These are phyloP conservation scores for Calonectria montana DNA, from an alignment of 2,329 filamentous ascomycete species.

Conservation along the genomic window DNA sequence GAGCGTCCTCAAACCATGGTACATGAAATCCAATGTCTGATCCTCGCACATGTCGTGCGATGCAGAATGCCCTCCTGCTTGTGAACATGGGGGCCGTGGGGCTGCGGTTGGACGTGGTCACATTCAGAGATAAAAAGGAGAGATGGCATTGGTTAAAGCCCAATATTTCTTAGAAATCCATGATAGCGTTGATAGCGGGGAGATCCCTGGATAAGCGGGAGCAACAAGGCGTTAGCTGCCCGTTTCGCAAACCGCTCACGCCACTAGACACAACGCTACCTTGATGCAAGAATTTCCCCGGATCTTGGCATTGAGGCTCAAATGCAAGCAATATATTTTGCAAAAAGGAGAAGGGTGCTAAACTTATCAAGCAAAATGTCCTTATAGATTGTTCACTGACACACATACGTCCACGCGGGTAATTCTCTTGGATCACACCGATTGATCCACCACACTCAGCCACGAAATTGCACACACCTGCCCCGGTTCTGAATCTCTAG, in stretches of 20 bases:
- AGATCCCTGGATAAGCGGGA: not conserved
- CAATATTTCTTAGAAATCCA: not conserved
- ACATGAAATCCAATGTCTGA: too few relatives aligned
- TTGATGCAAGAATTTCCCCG: not conserved
- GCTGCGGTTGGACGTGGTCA: not conserved
- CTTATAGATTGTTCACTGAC: too few relatives aligned
- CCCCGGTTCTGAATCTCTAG: not conserved
- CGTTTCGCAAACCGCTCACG: not conserved
- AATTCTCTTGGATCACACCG: too few relatives aligned
- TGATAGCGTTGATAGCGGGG: not conserved
- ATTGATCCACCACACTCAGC: too few relatives aligned
- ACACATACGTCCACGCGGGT: too few relatives aligned
- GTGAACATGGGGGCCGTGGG: not conserved
- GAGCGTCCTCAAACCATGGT: too few relatives aligned
- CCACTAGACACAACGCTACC: not conserved
- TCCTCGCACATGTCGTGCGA: not conserved
- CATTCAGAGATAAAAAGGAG: not conserved
- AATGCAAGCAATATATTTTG: not conserved
- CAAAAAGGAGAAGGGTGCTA: too few relatives aligned
- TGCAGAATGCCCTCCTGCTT: not conserved
- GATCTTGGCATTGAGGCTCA: constrained; percentile 6
- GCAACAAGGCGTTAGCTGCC: not conserved
- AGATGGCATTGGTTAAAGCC: not conserved
- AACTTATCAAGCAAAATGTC: not conserved
- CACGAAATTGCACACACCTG: not conserved